A percentile compares a stretch with the other conserved stretches of the same genome.
Evolutionary conservation across 1,139 yeast genomes (phyloP).

Genomic region (Kazachstania sp.): DNA sequence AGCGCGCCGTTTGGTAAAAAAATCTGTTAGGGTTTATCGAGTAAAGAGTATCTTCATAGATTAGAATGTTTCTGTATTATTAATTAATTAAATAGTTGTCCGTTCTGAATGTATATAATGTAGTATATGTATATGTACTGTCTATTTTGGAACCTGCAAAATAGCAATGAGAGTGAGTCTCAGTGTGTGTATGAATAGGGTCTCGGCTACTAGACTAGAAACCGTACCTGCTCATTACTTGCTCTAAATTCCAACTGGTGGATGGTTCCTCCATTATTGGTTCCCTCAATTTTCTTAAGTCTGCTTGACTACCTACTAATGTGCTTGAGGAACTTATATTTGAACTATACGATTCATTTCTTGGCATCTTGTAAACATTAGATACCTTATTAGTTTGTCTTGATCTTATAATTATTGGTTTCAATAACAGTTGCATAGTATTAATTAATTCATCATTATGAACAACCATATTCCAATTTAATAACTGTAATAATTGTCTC

Average conservation of each 20-base stretch:
- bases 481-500: slow-evolving; percentile 56
- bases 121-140: no score
- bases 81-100: no score
- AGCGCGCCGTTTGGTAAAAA: no score
- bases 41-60: no score
- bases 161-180: no score
- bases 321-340: slow-evolving; percentile 19
- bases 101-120: no score
- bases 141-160: no score
- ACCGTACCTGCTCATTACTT: slow-evolving; percentile 1
- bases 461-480: slow-evolving; percentile 63
- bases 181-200: no score
- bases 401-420: slow-evolving; percentile 40
- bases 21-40: no score
- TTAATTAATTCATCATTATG: slow-evolving; percentile 44
- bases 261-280: background rate
- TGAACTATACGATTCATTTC: slow-evolving; percentile 18
- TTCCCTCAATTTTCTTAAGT: background rate
- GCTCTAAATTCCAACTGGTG: background rate
- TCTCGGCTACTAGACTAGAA: no score
- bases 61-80: no score
- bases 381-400: background rate
- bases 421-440: slow-evolving; percentile 44
- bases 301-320: slow-evolving; percentile 9
- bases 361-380: slow-evolving; percentile 9